Base-by-base conservation (phyloP, 2,329 filamentous ascomycete species). In the Exophiala aquamarina region DNA sequence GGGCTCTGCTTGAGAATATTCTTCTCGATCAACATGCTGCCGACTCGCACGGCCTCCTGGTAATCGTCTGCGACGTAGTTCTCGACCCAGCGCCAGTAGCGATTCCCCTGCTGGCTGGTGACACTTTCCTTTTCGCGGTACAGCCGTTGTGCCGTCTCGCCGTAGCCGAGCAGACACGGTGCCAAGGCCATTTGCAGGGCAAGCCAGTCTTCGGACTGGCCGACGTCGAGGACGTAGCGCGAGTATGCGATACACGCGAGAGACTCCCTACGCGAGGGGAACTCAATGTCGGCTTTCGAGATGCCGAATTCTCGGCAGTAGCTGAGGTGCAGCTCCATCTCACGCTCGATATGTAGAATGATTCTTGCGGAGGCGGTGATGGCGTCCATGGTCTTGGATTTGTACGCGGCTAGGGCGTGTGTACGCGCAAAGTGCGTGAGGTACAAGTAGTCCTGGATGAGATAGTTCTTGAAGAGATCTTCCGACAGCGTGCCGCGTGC, bases 381-480 rank as follows among this genome's bases (percentile, higher is more conserved):
- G 44, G 89, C 84, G 15, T 80, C 72, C 56, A 93, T 81, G 8
- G 75, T 80, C 54, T 84, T 87, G 1, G 84, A 80, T 67, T 96
- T 97, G 70, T 94, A 96, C 0, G 86, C 83, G 2, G 88, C 87
- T 7, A 97, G 75, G 6, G 89, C 86, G 63, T 90, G 92, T 36
- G 90, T 90, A 57, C 92, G 78, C 2, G 90, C 84, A 67, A 95
- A 97, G 61, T 96, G 91, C 37, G 87, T 78, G 85, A 96, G 71
- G 62, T 93, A 97, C 3, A 95, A 75, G 61, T 96, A 96, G 61
- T 97, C 92, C 60, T 97, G 92, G 8, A 93, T 78, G 46, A 97
- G 81, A 64, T 96, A 97, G 31, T 86, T 79, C 66, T 90, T 93
- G 74, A 95, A 97, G 0, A 83, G 84, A 34, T 86, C 80, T 1